Base-by-base conservation (phyloP, 805 yeast species). In the Nakazawaea siamensis region DNA sequence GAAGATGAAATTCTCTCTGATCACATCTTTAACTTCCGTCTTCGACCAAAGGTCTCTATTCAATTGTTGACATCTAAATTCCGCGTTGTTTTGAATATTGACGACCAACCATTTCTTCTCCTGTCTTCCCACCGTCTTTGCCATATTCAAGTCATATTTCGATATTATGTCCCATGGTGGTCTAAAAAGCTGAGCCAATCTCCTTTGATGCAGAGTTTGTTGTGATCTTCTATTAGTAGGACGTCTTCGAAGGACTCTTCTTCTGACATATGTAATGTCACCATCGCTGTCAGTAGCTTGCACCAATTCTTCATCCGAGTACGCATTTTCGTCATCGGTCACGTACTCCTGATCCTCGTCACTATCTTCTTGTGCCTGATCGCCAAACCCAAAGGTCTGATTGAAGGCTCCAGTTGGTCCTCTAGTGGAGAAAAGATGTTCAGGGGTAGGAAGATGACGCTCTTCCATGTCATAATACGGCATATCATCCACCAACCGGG, bases 11-110 rank as follows among this genome's bases (percentile, higher is more conserved):
- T 80, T 67, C 18, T 72, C 75, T 25, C 63, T 62, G 3, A 92
- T 78, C 2, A 74, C 46, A 13, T 67, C 70, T 52, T 84, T 87
- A 15, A 92, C 68, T 2, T 67, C 66, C 11, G 57, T 43, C 31
- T 80, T 69, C 13, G 92, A 74, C 97, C 97, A 92, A 42, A 92
- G 76, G 56, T 92, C 99, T 41, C 99, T 70, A 55, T 92, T 92
- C 35, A 92, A 60, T 21, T 82, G 78, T 52, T 90, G 97, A 50
- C 97, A 88, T 45, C 75, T 74, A 51, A 92, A 92, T 50, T 85
- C 92, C 1, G 82, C 64, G 18, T 76, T 62, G 49, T 90, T 94
- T 55, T 92, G 98, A 33, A 92, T 74, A 53, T 92, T 92, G 17
- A 92, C 69, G 47, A 92, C 59, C 6, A 92, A 68, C 95, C 97